Conservation (phyloP, 192 early-diverging fungal genomes). For the Mortierella alpina region DNA sequence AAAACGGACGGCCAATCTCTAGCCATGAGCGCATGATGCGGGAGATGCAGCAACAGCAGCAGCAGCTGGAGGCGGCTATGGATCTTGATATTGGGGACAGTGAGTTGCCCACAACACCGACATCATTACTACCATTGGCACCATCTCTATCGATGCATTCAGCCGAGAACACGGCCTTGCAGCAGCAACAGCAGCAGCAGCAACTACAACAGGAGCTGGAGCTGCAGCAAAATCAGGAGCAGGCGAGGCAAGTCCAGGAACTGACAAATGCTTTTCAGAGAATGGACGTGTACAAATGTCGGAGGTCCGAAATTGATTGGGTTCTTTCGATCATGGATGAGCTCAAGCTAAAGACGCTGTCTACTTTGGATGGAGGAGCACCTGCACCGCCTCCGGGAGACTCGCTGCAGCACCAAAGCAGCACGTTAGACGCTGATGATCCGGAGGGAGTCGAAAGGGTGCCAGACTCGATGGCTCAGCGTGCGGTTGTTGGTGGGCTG, state of each 20-base stretch:
- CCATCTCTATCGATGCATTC: neutral
- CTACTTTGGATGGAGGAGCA: conserved; percentile 24
- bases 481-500: conserved; percentile 60
- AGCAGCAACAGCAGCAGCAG: conserved; percentile 6
- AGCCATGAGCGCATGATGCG: conserved; percentile 30
- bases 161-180: neutral
- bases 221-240: neutral
- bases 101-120: conserved; percentile 5
- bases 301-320: conserved; percentile 52
- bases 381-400: too few relatives aligned
- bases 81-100: conserved; percentile 49
- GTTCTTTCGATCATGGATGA: conserved; percentile 53
- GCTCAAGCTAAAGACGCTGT: conserved; percentile 45
- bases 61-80: conserved; percentile 33
- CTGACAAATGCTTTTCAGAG: conserved; percentile 40
- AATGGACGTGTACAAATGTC: conserved; percentile 45
- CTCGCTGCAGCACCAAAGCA: too few relatives aligned
- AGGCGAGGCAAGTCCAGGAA: conserved; percentile 13
- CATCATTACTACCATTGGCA: neutral
- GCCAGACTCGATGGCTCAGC: conserved; percentile 56
- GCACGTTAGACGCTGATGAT: too few relatives aligned
- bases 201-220: conserved; percentile 8
- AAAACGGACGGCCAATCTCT: conserved; percentile 34
- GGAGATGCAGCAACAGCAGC: conserved; percentile 19
- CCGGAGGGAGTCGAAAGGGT: conserved; percentile 29